Evolutionary conservation across 202 grass and related monocot genomes (phyloP).

Genomic region (Setaria italica): DNA sequence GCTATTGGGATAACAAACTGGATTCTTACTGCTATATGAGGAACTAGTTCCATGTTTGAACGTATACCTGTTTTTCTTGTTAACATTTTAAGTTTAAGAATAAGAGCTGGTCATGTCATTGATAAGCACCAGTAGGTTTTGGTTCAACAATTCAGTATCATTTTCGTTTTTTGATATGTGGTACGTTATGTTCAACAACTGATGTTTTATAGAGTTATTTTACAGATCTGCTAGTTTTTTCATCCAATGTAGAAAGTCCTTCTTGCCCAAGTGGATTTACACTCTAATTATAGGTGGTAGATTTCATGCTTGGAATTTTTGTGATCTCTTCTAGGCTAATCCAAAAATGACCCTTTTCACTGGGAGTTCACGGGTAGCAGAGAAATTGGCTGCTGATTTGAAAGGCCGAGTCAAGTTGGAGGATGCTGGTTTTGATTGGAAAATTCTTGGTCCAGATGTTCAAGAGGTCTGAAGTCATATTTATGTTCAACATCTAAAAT

Average conservation of each 20-base stretch:
- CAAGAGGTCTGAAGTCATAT: conserved; percentile 65
- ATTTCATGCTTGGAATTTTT: conserved; percentile 33
- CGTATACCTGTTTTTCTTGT: background rate
- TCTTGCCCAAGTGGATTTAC: conserved; percentile 22
- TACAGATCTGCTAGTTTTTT: background rate
- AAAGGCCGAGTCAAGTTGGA: conserved; percentile 90
- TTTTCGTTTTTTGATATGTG: conserved; percentile 13
- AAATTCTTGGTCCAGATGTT: conserved; percentile 99
- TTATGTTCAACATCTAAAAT: conserved; percentile 16
- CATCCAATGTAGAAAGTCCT: background rate
- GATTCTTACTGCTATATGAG: background rate
- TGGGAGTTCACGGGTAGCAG: conserved; percentile 88
- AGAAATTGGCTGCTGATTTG: conserved; percentile 87
- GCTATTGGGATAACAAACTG: background rate
- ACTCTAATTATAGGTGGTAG: conserved; percentile 13
- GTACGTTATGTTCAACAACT: conserved; percentile 8
- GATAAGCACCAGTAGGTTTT: conserved; percentile 18
- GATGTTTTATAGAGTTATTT: background rate
- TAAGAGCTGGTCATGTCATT: conserved; percentile 1
- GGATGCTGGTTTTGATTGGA: conserved; percentile 99
- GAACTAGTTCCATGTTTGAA: conserved; percentile 17
- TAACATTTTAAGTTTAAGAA: conserved; percentile 16
- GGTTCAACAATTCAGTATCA: background rate
- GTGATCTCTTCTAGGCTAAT: conserved; percentile 68
- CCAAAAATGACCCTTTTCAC: conserved; percentile 98